phyloP scores from a whole-genome alignment of 2,329 filamentous ascomycete species.

The Colletotrichum paranaense region DNA sequence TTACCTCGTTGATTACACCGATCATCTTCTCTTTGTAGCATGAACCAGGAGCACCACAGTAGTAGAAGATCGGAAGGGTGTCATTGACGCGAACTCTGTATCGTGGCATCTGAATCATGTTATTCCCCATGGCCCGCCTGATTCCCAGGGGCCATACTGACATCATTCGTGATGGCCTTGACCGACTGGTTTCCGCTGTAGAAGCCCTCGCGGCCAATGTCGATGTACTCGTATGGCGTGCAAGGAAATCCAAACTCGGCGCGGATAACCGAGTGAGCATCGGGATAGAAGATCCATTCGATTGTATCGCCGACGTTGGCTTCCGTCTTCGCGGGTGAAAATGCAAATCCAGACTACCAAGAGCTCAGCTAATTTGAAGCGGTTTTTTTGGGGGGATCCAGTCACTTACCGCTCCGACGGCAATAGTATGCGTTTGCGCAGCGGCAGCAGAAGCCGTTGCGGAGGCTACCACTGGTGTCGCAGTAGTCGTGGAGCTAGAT shows the following conservation, averaged over 20 bases:
- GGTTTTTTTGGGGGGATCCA: not conserved
- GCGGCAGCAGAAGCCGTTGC: not conserved
- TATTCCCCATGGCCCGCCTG: constrained; percentile 35
- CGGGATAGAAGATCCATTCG: constrained; percentile 71
- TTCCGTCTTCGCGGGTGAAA: constrained; percentile 43
- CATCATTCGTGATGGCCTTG: constrained; percentile 57
- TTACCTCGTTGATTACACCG: constrained; percentile 78
- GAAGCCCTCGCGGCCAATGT: constrained; percentile 61
- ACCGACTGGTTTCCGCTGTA: constrained; percentile 63
- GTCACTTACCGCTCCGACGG: constrained; percentile 31
- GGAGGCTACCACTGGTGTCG: not conserved
- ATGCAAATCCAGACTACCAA: constrained; percentile 44
- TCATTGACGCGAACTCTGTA: constrained; percentile 65
- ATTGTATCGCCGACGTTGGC: constrained; percentile 60
- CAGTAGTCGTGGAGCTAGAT: not conserved
- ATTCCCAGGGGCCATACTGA: constrained; percentile 42
- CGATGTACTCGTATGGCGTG: constrained; percentile 68
- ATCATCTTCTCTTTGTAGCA: constrained; percentile 78
- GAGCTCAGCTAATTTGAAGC: not conserved
- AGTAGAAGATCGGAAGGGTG: constrained; percentile 74
- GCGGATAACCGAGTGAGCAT: constrained; percentile 72
- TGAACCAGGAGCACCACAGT: constrained; percentile 75
- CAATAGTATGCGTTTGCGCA: constrained; percentile 27
- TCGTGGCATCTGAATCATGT: constrained; percentile 54
- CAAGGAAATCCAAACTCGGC: constrained; percentile 71